These are phyloP conservation scores for Triticum urartu DNA, from an alignment of 176 grass and related monocot genomes.

Conservation along the genomic window DNA sequence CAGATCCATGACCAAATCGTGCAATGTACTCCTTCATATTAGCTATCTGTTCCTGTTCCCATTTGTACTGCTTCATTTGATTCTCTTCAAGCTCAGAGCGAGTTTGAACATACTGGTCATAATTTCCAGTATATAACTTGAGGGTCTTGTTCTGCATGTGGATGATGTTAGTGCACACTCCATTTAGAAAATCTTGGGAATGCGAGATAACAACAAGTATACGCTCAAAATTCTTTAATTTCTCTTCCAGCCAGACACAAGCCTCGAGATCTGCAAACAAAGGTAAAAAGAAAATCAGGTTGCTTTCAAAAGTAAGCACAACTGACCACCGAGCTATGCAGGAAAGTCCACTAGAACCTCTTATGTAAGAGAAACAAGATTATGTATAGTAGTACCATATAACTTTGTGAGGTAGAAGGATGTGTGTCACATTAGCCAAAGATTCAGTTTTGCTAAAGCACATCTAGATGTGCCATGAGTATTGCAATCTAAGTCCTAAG, in stretches of 20 bases:
- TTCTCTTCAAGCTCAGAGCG: constrained; percentile 89
- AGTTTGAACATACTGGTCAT: constrained; percentile 89
- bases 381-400: background rate
- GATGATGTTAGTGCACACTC: constrained; percentile 93
- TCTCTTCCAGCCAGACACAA: constrained; percentile 94
- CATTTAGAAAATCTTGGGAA: constrained; percentile 92
- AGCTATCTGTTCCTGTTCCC: constrained; percentile 97
- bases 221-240: constrained; percentile 75
- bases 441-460: too few species aligned
- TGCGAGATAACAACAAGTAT: constrained; percentile 90
- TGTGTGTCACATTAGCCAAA: background rate
- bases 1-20: constrained; percentile 94
- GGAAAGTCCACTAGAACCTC: background rate
- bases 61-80: constrained; percentile 97
- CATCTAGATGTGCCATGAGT: too few species aligned
- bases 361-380: background rate
- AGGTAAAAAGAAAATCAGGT: constrained; percentile 10
- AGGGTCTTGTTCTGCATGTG: constrained; percentile 95
- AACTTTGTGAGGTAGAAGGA: background rate
- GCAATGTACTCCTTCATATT: constrained; percentile 98
- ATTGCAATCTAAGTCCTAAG: too few species aligned
- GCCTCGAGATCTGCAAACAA: constrained; percentile 84
- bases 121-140: constrained; percentile 88
- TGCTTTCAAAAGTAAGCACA: background rate
- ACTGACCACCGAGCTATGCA: background rate